Percentiles rank a stretch among this genome's conserved stretches.
phyloP scores from a whole-genome alignment of 495 filamentous ascomycete species.

The Baudoinia panamericana region DNA sequence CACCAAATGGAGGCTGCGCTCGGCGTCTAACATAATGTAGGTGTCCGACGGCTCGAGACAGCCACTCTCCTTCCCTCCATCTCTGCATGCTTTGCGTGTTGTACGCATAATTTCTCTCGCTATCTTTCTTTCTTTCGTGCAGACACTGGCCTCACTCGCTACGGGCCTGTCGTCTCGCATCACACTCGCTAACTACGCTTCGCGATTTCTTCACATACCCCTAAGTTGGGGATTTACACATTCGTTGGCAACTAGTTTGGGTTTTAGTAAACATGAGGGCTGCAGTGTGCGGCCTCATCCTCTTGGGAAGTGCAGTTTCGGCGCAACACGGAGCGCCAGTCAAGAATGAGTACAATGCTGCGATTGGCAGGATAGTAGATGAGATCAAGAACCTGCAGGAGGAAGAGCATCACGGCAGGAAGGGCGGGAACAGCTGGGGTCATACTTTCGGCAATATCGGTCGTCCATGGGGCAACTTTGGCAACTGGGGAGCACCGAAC shows the following conservation, averaged over 20 bases:
- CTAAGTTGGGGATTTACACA: background rate
- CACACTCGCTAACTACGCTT: conserved; percentile 5
- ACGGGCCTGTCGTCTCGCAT: conserved; percentile 10
- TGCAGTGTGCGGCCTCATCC: conserved; percentile 9
- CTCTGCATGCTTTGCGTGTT: background rate
- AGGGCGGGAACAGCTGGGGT: background rate
- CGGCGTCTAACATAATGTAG: conserved; percentile 1
- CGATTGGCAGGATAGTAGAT: background rate
- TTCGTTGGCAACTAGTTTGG: background rate
- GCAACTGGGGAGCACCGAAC: too few species aligned
- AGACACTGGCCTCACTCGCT: conserved; percentile 18
- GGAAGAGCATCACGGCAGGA: background rate
- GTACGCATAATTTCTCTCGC: background rate
- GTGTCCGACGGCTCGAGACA: background rate
- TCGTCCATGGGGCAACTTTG: background rate
- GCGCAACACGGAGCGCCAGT: background rate
- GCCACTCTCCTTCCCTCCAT: background rate
- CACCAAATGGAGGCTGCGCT: background rate
- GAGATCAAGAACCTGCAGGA: background rate
- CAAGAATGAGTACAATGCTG: background rate
- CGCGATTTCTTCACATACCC: background rate
- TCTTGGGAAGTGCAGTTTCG: conserved; percentile 7
- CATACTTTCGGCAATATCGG: background rate
- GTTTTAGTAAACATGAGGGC: conserved; percentile 10
- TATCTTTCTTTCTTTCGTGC: background rate